A percentile compares a stretch with the other conserved stretches of the same genome.
phyloP scores from a whole-genome alignment of 2,329 filamentous ascomycete genomes.

The Blastomyces parvus region DNA sequence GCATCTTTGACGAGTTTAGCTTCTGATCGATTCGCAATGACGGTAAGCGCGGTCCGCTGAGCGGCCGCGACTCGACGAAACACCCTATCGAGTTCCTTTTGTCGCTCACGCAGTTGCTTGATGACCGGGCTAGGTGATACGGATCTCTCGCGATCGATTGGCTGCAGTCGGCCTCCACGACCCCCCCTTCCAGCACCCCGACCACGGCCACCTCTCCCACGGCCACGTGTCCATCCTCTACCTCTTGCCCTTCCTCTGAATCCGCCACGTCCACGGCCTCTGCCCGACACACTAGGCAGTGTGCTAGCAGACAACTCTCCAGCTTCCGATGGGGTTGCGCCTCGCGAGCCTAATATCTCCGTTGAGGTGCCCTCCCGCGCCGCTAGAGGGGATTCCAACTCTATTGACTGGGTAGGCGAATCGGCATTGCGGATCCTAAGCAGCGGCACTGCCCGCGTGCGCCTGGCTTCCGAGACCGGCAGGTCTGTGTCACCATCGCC shows the following conservation, averaged over 20 bases:
- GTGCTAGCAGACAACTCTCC: constrained; percentile 14
- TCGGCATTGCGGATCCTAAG: constrained; percentile 7
- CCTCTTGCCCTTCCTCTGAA: constrained; percentile 19
- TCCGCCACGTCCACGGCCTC: constrained; percentile 25
- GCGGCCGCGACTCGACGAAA: constrained; percentile 35
- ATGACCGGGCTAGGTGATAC: constrained; percentile 30
- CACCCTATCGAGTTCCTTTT: constrained; percentile 34
- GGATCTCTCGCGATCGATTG: constrained; percentile 25
- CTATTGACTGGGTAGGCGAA: constrained; percentile 5
- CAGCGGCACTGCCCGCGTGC: neutral
- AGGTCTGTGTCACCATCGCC: neutral
- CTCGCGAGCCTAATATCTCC: constrained; percentile 11
- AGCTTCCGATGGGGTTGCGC: constrained; percentile 11
- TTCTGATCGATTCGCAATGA: constrained; percentile 33
- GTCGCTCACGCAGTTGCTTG: constrained; percentile 32
- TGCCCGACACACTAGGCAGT: constrained; percentile 14
- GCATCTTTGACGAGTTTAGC: constrained; percentile 32
- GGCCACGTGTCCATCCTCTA: constrained; percentile 24
- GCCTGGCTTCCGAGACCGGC: neutral
- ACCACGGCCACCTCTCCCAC: constrained; percentile 24
- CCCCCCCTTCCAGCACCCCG: constrained; percentile 26
- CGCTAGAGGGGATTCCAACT: constrained; percentile 8
- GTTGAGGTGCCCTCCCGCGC: constrained; percentile 1
- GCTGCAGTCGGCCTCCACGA: constrained; percentile 22
- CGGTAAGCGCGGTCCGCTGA: constrained; percentile 33